Evolutionary conservation across 1,284 basidiomycete genomes (phyloP).

Genomic region (Flammula alnicola): DNA sequence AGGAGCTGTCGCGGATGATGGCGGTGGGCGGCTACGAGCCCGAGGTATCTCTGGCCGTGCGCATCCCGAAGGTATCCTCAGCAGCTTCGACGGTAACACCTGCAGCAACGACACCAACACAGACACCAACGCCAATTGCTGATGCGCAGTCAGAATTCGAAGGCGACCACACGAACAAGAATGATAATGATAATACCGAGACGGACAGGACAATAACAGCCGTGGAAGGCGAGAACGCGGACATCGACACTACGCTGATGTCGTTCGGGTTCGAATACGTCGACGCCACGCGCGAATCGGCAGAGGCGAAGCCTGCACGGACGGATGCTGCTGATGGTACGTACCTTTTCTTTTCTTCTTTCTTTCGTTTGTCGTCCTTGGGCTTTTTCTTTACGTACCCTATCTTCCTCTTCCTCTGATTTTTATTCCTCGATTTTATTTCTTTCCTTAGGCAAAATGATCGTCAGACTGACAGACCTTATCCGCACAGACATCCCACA

Average conservation of each 20-base stretch:
- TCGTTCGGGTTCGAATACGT: slow-evolving; percentile 77
- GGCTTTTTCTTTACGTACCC: too few relatives aligned
- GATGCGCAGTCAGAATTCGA: too few relatives aligned
- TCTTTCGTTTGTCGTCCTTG: too few relatives aligned
- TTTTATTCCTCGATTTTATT: not conserved
- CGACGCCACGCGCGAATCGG: slow-evolving; percentile 28
- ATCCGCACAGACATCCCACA: slow-evolving; percentile 53
- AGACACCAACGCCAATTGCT: slow-evolving; percentile 25
- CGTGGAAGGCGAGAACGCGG: slow-evolving; percentile 38
- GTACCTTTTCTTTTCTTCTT: not conserved
- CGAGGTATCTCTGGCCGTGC: slow-evolving; percentile 74
- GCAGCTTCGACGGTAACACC: too few relatives aligned
- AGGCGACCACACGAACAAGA: too few relatives aligned
- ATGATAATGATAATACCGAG: too few relatives aligned
- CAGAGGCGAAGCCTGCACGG: slow-evolving; percentile 5
- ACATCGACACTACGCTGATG: slow-evolving; percentile 65
- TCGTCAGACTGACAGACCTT: slow-evolving; percentile 8
- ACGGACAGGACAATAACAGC: slow-evolving; percentile 42
- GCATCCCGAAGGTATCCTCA: slow-evolving; percentile 37
- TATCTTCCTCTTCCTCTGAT: too few relatives aligned
- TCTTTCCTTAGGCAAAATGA: not conserved
- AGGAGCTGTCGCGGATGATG: slow-evolving; percentile 51
- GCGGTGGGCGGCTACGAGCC: slow-evolving; percentile 48
- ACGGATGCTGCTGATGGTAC: slow-evolving; percentile 30
- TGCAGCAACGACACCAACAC: not conserved